A percentile compares a stretch with the other conserved stretches of the same genome.
phyloP scores from a whole-genome alignment of 2,329 filamentous ascomycete species.

The Penicillium sp. region DNA sequence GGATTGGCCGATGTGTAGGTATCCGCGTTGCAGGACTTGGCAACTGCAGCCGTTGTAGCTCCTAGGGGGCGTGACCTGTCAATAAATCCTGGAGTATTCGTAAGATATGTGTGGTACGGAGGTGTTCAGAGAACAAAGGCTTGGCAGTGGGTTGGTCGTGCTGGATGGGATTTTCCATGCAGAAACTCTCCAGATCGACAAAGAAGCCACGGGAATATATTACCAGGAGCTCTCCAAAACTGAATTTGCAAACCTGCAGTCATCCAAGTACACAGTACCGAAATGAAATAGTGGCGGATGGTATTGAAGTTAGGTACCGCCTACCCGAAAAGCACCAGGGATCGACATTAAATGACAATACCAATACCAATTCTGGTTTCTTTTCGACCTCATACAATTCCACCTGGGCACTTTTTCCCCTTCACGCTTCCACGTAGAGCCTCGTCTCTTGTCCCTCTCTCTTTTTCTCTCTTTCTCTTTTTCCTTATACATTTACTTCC shows the following conservation, averaged over 20 bases:
- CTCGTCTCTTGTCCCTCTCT: constrained; percentile 9
- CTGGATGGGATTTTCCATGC: constrained; percentile 5
- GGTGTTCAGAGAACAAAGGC: not conserved
- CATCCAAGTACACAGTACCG: constrained; percentile 4
- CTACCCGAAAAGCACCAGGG: constrained; percentile 6
- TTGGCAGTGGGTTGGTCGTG: not conserved
- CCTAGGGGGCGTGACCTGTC: constrained; percentile 5
- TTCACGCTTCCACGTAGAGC: constrained; percentile 19
- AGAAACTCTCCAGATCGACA: constrained; percentile 7
- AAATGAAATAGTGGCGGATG: not conserved
- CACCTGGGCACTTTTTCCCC: constrained; percentile 23
- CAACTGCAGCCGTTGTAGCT: constrained; percentile 6
- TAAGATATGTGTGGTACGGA: not conserved
- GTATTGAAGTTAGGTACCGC: constrained; percentile 10
- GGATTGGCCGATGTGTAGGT: constrained; percentile 12
- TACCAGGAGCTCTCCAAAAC: not conserved
- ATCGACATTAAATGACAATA: constrained; percentile 10
- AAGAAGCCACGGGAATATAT: constrained; percentile 3
- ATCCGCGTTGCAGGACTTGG: constrained; percentile 13
- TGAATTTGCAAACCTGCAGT: constrained; percentile 1
- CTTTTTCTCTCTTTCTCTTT: constrained; percentile 10
- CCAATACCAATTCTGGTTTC: constrained; percentile 19
- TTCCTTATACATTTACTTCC: constrained; percentile 19
- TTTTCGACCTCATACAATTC: constrained; percentile 16
- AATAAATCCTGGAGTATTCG: not conserved